phyloP scores from a whole-genome alignment of 805 yeast genomes.

The Hanseniaspora vineae region DNA sequence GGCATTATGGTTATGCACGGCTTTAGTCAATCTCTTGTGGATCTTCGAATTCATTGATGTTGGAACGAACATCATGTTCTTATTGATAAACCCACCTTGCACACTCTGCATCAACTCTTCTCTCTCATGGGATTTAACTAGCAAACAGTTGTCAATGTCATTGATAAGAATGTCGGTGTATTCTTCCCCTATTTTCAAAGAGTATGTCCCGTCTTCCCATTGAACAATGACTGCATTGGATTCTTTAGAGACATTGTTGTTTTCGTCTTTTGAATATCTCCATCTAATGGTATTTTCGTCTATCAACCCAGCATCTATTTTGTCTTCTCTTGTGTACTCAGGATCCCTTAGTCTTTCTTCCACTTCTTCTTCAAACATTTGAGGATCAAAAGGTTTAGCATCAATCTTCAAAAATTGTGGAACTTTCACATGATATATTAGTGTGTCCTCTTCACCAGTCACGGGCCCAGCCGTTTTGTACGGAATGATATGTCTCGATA shows the following conservation, averaged over 20 bases:
- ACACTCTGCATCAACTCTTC: constrained; percentile 52
- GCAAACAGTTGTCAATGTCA: constrained; percentile 54
- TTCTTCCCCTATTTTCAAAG: constrained; percentile 79
- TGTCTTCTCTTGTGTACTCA: constrained; percentile 30
- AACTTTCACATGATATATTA: constrained; percentile 40
- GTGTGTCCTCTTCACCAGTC: constrained; percentile 21
- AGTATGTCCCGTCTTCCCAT: constrained; percentile 88
- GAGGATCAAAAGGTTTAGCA: constrained; percentile 80
- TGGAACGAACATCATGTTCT: constrained; percentile 68
- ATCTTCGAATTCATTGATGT: constrained; percentile 80
- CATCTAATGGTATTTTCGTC: constrained; percentile 86
- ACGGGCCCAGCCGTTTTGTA: constrained; percentile 30
- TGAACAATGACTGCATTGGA: constrained; percentile 81
- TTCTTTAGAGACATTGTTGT: constrained; percentile 64
- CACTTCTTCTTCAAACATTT: constrained; percentile 39
- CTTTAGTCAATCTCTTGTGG: constrained; percentile 66
- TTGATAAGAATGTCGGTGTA: constrained; percentile 63
- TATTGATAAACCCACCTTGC: constrained; percentile 50
- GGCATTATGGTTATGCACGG: constrained; percentile 30
- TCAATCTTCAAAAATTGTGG: constrained; percentile 79
- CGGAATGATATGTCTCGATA: constrained; percentile 32
- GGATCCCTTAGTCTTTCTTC: constrained; percentile 26
- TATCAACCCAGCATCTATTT: constrained; percentile 48
- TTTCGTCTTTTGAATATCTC: constrained; percentile 74
- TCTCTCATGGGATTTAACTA: constrained; percentile 58